phyloP scores from a whole-genome alignment of 176 grass and related monocot genomes.

The Pontederia paniculata region DNA sequence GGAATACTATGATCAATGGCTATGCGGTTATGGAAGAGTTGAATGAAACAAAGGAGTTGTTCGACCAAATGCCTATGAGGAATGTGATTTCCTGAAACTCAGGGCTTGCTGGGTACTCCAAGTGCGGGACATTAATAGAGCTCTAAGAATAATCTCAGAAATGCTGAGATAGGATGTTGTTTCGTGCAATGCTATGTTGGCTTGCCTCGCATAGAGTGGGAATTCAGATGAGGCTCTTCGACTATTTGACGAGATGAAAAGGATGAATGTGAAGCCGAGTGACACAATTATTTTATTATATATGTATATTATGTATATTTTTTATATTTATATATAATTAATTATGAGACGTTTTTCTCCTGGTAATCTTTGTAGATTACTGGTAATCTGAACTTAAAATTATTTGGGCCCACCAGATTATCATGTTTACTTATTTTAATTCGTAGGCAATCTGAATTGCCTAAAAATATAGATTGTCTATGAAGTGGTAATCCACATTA shows the following conservation, averaged over 20 bases:
- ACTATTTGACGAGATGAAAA: neutral
- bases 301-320: no score
- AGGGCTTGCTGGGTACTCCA: neutral
- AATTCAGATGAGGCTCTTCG: neutral
- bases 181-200: slow-evolving; percentile 8
- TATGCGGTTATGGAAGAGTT: neutral
- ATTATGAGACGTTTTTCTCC: no score
- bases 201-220: neutral
- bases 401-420: no score
- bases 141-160: neutral
- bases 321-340: no score
- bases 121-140: neutral
- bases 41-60: neutral
- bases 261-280: neutral
- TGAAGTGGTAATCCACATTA: no score
- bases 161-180: neutral
- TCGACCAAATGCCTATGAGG: neutral
- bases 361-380: no score
- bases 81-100: slow-evolving; percentile 10
- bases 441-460: no score
- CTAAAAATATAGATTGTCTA: no score
- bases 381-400: no score
- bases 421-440: no score
- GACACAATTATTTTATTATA: no score
- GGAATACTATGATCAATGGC: slow-evolving; percentile 4